phyloP scores from a whole-genome alignment of 148 eudicot genomes.

The Fagopyrum tataricum region DNA sequence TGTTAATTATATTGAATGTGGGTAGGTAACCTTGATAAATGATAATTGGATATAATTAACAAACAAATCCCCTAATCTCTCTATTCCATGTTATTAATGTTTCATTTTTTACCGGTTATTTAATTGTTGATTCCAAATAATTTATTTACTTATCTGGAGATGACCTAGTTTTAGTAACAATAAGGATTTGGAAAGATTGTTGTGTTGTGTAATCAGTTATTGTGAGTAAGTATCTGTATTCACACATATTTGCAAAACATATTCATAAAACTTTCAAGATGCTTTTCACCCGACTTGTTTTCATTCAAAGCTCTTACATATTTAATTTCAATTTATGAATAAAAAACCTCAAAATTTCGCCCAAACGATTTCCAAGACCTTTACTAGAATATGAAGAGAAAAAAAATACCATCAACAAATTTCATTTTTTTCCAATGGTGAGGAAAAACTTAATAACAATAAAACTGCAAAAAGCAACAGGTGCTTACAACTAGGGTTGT shows the following conservation, averaged over 20 bases:
- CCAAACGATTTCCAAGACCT: too few species aligned
- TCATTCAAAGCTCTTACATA: too few species aligned
- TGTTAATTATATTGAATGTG: neutral
- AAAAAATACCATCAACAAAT: too few species aligned
- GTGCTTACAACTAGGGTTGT: too few species aligned
- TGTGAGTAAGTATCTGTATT: neutral
- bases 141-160: neutral
- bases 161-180: neutral
- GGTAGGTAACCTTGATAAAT: neutral
- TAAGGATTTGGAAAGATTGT: neutral
- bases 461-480: too few species aligned
- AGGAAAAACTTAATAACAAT: too few species aligned
- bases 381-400: too few species aligned
- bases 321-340: too few species aligned
- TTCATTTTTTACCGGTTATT: neutral
- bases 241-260: neutral
- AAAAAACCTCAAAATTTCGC: too few species aligned
- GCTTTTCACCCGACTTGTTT: too few species aligned
- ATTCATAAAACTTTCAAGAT: too few species aligned
- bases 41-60: neutral
- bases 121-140: neutral
- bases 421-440: too few species aligned
- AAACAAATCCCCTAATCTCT: neutral
- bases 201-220: neutral
- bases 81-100: neutral